Evolutionary conservation across 1,284 basidiomycete species (phyloP).

Genomic region (Vanrija sp.): DNA sequence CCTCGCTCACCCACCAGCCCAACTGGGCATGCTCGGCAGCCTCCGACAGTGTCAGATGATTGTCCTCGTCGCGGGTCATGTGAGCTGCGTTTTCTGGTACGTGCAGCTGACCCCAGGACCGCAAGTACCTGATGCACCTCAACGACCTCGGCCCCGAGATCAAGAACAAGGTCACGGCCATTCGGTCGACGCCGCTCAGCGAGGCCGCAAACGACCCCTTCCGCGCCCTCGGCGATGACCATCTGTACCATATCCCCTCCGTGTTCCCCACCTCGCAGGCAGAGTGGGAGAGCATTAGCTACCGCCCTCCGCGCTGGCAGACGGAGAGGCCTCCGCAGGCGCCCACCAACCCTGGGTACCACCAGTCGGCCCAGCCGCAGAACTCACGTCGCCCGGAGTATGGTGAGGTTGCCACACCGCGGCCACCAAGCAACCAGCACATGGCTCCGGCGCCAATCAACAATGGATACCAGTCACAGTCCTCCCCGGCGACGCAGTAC

Average conservation of each 20-base stretch:
- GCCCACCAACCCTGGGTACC: background rate
- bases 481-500: no score
- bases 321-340: background rate
- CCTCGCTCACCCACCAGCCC: background rate
- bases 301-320: background rate
- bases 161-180: conserved; percentile 15
- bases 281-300: background rate
- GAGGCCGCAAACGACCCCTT: conserved; percentile 20
- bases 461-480: no score
- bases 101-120: conserved; percentile 4
- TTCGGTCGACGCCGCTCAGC: conserved; percentile 12
- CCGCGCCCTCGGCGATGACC: conserved; percentile 16
- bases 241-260: conserved; percentile 13
- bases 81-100: background rate
- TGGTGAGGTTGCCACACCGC: no score
- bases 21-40: conserved; percentile 6
- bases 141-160: background rate
- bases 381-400: no score
- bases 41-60: conserved; percentile 14
- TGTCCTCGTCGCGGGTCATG: conserved; percentile 11
- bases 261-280: conserved; percentile 12
- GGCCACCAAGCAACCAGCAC: no score
- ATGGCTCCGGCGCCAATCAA: no score
- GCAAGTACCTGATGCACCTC: conserved; percentile 9
- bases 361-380: no score